A percentile compares a stretch with the other conserved stretches of the same genome.
phyloP scores from a whole-genome alignment of 2,329 filamentous ascomycete species.

The Aureobasidium sp. region DNA sequence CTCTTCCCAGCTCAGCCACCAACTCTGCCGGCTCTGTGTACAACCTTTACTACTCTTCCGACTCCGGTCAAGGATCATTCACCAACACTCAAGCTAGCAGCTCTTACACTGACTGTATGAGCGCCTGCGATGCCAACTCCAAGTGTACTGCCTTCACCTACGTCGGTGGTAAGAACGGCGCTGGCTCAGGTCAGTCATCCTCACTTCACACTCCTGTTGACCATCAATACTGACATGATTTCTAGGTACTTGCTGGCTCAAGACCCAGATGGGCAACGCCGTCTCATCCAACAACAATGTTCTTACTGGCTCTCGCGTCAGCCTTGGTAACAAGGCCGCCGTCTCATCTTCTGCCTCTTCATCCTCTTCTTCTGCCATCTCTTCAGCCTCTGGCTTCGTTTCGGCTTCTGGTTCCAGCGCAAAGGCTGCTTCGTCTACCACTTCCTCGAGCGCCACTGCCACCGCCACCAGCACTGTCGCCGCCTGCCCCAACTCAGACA shows the following conservation, averaged over 20 bases:
- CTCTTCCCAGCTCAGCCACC: background rate
- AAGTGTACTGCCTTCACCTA: constrained; percentile 20
- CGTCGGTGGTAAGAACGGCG: constrained; percentile 17
- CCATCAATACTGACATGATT: background rate
- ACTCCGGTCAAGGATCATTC: constrained; percentile 16
- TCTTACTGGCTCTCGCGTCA: constrained; percentile 12
- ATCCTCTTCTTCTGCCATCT: background rate
- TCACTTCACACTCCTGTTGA: background rate
- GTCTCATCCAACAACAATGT: constrained; percentile 4
- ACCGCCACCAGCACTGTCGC: constrained; percentile 17
- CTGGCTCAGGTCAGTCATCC: background rate
- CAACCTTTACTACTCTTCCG: constrained; percentile 17
- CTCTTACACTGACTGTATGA: constrained; percentile 19
- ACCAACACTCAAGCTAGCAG: constrained; percentile 14
- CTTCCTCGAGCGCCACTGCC: constrained; percentile 1
- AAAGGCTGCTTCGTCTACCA: background rate
- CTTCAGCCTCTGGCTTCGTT: constrained; percentile 11
- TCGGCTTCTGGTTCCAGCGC: constrained; percentile 14
- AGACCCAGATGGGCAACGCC: constrained; percentile 12
- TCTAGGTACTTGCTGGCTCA: constrained; percentile 19
- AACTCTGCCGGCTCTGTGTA: constrained; percentile 11
- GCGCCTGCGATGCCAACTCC: constrained; percentile 17
- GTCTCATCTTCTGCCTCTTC: constrained; percentile 3
- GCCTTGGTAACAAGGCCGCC: background rate
- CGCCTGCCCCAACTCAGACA: constrained; percentile 20